Evolutionary conservation across 345 rosid species (phyloP), one percentile per base, ranked within the genome.

Genomic region (Eucalyptus marginata): DNA sequence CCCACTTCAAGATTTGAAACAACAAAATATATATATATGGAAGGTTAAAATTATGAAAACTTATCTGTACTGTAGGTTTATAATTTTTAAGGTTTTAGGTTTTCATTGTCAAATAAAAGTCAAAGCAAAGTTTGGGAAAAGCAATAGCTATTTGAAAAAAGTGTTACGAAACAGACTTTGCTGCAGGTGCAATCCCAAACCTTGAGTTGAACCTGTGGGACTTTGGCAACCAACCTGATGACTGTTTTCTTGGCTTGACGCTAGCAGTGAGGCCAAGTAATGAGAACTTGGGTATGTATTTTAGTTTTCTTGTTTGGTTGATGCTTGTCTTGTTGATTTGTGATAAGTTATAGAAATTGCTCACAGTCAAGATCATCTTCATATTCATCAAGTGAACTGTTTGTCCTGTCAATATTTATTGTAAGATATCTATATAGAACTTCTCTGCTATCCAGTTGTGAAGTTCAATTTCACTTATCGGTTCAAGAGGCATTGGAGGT

Each of bases 201-300:
- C 99, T 97, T 54, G 99, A 97, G 94, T 91, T 97, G 92, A 97
- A 95, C 89, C 95, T 97, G 50, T 96, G 99, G 99, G 94, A 96
- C 95, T 97, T 97, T 59, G 94, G 94, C 90, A 90, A 94, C 81
- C 94, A 96, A 93, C 92, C 96, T 85, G 98, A 97, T 88, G 99
- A 97, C 88, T 96, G 97, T 91, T 97, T 96, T 90, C 97, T 97
- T 90, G 99, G 99, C 89, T 92, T 97, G 92, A 96, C 99, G 4
- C 93, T 97, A 58, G 99, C 98, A 33, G 96, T 96, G 88, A 96
- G 95, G 89, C 99, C 99, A 86, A 97, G 98, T 91, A 92, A 94
- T 89, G 92, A 97, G 87, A 94, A 94, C 91, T 88, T 95, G 59
- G 96, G 99, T 97, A 92, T 92, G 81, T 86, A 81, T 84, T 90